phyloP scores from a whole-genome alignment of 208 protist species.

The Naegleria gruberi region DNA sequence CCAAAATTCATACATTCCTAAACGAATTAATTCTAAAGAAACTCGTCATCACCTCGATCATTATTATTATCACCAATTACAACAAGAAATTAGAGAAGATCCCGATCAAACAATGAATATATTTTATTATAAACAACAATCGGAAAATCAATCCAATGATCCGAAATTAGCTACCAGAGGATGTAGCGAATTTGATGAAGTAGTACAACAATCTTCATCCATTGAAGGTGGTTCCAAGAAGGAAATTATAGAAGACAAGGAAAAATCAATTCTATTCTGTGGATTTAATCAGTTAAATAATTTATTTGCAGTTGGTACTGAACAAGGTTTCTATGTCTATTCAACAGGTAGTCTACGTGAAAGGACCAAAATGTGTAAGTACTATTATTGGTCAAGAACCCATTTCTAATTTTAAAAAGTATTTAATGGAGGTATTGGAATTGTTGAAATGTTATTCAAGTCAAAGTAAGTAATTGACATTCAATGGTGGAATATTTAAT shows the following conservation, averaged over 20 bases:
- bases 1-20: no score
- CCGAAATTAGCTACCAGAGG: neutral
- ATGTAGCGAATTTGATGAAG: neutral
- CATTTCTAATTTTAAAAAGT: neutral
- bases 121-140: neutral
- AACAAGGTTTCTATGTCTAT: constrained; percentile 11
- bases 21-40: no score
- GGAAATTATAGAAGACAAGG: neutral
- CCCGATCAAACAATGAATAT: no score
- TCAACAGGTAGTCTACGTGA: neutral
- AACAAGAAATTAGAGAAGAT: no score
- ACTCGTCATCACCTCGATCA: no score
- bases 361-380: neutral
- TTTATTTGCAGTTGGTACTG: constrained; percentile 6
- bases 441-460: constrained; percentile 13
- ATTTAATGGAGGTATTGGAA: constrained; percentile 8
- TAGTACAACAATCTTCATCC: neutral
- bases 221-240: neutral
- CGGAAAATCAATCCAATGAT: neutral
- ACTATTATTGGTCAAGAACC: no score
- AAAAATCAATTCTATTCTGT: neutral
- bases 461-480: neutral
- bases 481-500: neutral
- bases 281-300: constrained; percentile 5
- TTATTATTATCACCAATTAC: no score